Evolutionary conservation across 1,284 basidiomycete species (phyloP).

Genomic region (Ustilago hordei): DNA sequence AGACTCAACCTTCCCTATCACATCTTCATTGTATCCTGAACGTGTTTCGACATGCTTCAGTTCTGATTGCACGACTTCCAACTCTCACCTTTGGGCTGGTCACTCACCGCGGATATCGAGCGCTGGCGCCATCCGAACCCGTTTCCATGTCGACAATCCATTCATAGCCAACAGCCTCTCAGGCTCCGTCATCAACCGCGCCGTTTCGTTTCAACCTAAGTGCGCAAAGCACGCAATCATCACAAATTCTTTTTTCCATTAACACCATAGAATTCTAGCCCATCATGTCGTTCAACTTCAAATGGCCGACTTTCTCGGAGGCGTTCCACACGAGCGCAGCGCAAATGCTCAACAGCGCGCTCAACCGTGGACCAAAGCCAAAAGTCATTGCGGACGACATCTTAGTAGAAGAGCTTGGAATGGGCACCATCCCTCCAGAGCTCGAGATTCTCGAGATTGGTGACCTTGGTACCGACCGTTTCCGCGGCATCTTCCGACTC

Average conservation of each 20-base stretch:
- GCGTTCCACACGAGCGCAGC: constrained; percentile 72
- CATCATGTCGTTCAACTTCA: constrained; percentile 95
- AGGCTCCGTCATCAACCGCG: constrained; percentile 7
- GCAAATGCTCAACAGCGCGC: constrained; percentile 70
- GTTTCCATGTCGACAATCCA: constrained; percentile 23
- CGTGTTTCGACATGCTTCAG: not conserved
- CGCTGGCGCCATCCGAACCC: constrained; percentile 28
- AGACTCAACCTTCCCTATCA: not conserved
- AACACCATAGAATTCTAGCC: not conserved
- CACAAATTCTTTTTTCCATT: no score
- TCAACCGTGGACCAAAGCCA: constrained; percentile 76
- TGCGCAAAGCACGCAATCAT: not conserved
- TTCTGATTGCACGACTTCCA: not conserved
- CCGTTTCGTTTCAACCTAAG: not conserved
- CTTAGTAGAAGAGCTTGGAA: constrained; percentile 95
- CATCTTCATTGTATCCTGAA: not conserved
- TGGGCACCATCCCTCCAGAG: constrained; percentile 98
- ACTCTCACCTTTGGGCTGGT: not conserved
- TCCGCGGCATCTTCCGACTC: constrained; percentile 94
- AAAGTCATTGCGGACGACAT: constrained; percentile 97
- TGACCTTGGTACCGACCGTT: constrained; percentile 93
- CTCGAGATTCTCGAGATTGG: constrained; percentile 98
- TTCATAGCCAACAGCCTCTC: constrained; percentile 14
- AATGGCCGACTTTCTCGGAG: constrained; percentile 89
- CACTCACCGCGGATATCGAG: constrained; percentile 16